A percentile compares a stretch with the other conserved stretches of the same genome.
Conservation (phyloP, 768 basidiomycete species). For the Tylopilus plumbeoviolaceoides region DNA sequence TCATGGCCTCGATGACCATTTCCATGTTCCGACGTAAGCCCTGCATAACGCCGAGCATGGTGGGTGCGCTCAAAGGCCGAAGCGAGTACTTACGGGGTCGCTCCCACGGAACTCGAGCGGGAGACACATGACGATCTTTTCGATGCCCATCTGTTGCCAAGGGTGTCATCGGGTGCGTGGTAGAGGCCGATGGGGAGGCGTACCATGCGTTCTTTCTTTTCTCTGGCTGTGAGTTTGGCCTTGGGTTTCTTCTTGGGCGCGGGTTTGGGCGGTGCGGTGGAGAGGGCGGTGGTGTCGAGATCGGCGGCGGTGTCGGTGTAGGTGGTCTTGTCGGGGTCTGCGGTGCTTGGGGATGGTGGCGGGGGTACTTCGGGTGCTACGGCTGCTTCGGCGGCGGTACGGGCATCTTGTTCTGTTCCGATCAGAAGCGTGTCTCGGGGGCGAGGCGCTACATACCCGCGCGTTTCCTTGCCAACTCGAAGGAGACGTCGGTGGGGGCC, state of each 20-base stretch:
- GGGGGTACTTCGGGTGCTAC: constrained; percentile 19
- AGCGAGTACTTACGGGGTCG: constrained; percentile 62
- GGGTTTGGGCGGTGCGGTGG: constrained; percentile 37
- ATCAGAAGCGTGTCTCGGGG: not conserved
- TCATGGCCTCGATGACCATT: constrained; percentile 69
- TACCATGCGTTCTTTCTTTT: constrained; percentile 80
- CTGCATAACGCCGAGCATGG: constrained; percentile 32
- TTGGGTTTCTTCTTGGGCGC: constrained; percentile 52
- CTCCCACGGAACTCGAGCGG: constrained; percentile 90
- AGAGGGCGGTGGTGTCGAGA: constrained; percentile 27
- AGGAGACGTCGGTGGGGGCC: constrained; percentile 62
- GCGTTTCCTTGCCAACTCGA: constrained; percentile 51
- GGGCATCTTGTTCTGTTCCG: constrained; percentile 54
- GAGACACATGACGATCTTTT: constrained; percentile 68
- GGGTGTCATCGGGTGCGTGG: not conserved
- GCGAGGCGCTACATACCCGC: constrained; percentile 42
- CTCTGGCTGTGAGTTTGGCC: constrained; percentile 67
- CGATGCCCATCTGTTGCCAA: constrained; percentile 59
- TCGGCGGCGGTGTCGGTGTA: constrained; percentile 28
- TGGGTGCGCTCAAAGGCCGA: too few species aligned
- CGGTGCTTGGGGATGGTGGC: constrained; percentile 7
- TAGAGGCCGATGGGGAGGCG: constrained; percentile 15
- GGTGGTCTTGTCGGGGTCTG: constrained; percentile 31
- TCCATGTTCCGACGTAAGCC: constrained; percentile 76
- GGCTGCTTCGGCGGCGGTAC: constrained; percentile 45